These are phyloP conservation scores for Candida taoyuanica DNA, from an alignment of 805 yeast species.

Conservation along the genomic window DNA sequence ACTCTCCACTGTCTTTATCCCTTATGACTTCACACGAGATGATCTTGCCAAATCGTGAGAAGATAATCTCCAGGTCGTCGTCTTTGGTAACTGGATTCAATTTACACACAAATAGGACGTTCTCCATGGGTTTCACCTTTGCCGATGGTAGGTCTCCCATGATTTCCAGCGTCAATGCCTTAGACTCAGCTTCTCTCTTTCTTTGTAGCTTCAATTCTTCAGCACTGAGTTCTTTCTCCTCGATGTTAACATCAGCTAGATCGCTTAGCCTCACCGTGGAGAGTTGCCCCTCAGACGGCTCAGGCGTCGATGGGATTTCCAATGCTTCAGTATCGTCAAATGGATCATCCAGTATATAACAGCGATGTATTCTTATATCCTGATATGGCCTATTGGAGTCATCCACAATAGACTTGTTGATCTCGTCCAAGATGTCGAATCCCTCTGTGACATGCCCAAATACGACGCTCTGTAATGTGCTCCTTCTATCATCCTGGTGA, in stretches of 20 bases:
- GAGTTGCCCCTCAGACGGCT: slow-evolving; percentile 33
- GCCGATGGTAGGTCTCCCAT: slow-evolving; percentile 61
- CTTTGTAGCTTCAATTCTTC: slow-evolving; percentile 24
- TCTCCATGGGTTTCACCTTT: slow-evolving; percentile 55
- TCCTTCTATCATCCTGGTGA: slow-evolving; percentile 22
- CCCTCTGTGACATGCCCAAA: slow-evolving; percentile 56
- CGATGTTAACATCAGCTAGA: slow-evolving; percentile 20
- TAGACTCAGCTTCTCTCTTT: slow-evolving; percentile 40
- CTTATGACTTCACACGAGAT: slow-evolving; percentile 46
- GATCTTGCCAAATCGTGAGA: slow-evolving; percentile 58
- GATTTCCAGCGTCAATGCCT: slow-evolving; percentile 58
- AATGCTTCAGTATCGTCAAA: slow-evolving; percentile 34
- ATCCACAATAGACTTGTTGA: slow-evolving; percentile 39
- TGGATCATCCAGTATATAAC: slow-evolving; percentile 51
- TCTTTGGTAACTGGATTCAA: slow-evolving; percentile 58
- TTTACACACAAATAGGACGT: slow-evolving; percentile 57
- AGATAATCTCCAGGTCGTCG: slow-evolving; percentile 50
- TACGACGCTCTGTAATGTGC: slow-evolving; percentile 21
- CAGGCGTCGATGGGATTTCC: slow-evolving; percentile 31
- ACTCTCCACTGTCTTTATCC: slow-evolving; percentile 43
- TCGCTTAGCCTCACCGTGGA: slow-evolving; percentile 28
- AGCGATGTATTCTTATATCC: slow-evolving; percentile 49
- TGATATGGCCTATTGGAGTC: slow-evolving; percentile 36
- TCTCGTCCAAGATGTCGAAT: slow-evolving; percentile 38
- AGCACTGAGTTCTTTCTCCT: slow-evolving; percentile 24